Base-by-base conservation (phyloP, 768 basidiomycete genomes). In the Lactifluus piperatus region DNA sequence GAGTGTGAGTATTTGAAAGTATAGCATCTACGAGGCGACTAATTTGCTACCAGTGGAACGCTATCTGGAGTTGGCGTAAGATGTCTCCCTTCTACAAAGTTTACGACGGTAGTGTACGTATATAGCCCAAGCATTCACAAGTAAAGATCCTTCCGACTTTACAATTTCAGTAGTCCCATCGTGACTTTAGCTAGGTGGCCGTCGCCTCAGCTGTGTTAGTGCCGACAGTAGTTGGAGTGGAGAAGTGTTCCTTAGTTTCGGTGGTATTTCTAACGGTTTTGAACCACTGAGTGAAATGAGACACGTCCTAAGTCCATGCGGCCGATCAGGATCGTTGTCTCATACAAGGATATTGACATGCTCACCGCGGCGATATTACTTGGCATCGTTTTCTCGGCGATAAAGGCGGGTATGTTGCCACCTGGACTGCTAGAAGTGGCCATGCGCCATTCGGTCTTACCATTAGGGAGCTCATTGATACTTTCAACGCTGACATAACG, bases 21-120 rank as follows among this genome's bases (percentile, higher is more conserved):
- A 29, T 36, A 13, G 44, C 24, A 27, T 13, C 24, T 34, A 3
- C 36, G 18, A 53, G 22, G 34, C 51, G n/a, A 58, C 49, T 62
- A 34, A 60, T 30, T 43, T 41, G 7, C 22, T n/a, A 62, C 8
- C 56, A 91, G 89, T 91, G 65, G 89, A 91, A 66, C 81, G 90
- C 58, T 92, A 92, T 68, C 77, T 92, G n/a, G 90, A 92, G 65
- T 79, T 92, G 48, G 88, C 83, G 44, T 92, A 67, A 67, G 18
- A n/a, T 34, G 34, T 26, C 18, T 26, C 39, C 24, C 22, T 18
- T n/a, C 11, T 52, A 20, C 22, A 22, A 37, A 62, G n/a, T 41
- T 30, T 26, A 45, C 8, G 24, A 24, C 11, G 22, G 20, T 5
- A 26, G 32, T 37, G 29, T 37, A 39, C 5, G 34, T 43, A 45